Evolutionary conservation across 1,139 yeast genomes (phyloP), one percentile per base, ranked within the genome.

Genomic region (Yamadazyma spencermartinsiae): DNA sequence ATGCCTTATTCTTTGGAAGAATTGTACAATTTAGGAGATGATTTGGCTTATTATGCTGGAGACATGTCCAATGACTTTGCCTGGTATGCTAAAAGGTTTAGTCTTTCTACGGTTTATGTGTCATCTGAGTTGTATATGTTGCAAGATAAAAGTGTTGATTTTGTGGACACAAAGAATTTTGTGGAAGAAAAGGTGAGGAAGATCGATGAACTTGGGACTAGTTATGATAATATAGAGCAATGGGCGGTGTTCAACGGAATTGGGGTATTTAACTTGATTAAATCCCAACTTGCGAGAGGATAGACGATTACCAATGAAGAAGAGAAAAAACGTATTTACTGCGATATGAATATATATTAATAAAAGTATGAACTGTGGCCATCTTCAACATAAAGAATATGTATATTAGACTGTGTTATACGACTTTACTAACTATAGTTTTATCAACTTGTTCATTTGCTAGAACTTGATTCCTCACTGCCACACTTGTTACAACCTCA

Each of bases 41-140:
- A 92, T 56, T 72, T 92, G 46, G 79, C 88, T 37, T 88, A 66
- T 60, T 80, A 80, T 50, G 80, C 95, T 0, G 94, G 90, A 3
- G 97, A 90, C 56, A 63, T 71, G 38, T 79, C 94, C n/a, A 78
- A 83, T 43, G 96, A 88, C 59, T 82, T 86, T 59, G 83, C 87
- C 2, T 92, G 98, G 98, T 92, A 92, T 59, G 69, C 95, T n/a
- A 86, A 89, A 56, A 71, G 98, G 48, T 66, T 82, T 19, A 75
- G 86, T 4, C 59, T 90, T 20, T 74, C 88, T 14, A 71, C 85
- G 1, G 75, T 86, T 4, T 88, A 86, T 56, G 85, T 86, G 1
- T 73, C 83, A 25, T 59, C 82, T 28, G 97, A 92, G 58, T 65
- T 88, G 45, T 87, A 77, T 65, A 86, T 85, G 95, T 67, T 87